Conservation (phyloP, 768 basidiomycete species). For the Fistulinella prunicolor region DNA sequence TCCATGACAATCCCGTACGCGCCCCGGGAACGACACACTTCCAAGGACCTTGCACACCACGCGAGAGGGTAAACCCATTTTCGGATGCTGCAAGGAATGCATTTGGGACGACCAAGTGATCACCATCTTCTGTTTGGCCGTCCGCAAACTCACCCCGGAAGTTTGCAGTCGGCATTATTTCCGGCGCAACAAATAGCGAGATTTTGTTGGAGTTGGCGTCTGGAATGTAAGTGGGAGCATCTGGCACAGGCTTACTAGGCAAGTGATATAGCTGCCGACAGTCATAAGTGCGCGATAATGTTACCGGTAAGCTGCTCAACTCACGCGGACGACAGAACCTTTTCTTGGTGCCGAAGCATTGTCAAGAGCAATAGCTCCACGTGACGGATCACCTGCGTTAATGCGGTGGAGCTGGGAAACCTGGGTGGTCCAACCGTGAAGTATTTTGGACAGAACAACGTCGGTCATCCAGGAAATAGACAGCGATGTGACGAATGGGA, state of each 20-base stretch:
- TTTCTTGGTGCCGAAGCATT: conserved; percentile 46
- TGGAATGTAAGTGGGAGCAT: not conserved
- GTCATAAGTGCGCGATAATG: not conserved
- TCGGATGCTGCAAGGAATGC: conserved; percentile 51
- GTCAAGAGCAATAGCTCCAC: conserved; percentile 63
- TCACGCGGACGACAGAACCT: conserved; percentile 53
- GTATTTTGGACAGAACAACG: too few relatives aligned
- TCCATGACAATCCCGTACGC: conserved; percentile 18
- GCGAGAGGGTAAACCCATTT: conserved; percentile 47
- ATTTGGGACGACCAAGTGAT: conserved; percentile 2
- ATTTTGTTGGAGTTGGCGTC: conserved; percentile 12
- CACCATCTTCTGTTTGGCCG: not conserved
- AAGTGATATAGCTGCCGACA: conserved; percentile 43
- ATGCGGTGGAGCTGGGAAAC: conserved; percentile 52
- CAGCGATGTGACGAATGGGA: not conserved
- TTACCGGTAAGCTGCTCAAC: conserved; percentile 5
- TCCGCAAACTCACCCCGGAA: not conserved
- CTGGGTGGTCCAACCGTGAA: conserved; percentile 23
- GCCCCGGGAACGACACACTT: conserved; percentile 41
- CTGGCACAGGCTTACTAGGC: conserved; percentile 20
- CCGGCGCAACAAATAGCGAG: conserved; percentile 25
- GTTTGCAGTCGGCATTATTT: conserved; percentile 6
- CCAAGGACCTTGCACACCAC: conserved; percentile 36
- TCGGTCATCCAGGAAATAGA: too few relatives aligned
- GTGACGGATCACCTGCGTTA: conserved; percentile 68